Conservation (phyloP, 2,329 filamentous ascomycete genomes). For the Fulvia fulva region DNA sequence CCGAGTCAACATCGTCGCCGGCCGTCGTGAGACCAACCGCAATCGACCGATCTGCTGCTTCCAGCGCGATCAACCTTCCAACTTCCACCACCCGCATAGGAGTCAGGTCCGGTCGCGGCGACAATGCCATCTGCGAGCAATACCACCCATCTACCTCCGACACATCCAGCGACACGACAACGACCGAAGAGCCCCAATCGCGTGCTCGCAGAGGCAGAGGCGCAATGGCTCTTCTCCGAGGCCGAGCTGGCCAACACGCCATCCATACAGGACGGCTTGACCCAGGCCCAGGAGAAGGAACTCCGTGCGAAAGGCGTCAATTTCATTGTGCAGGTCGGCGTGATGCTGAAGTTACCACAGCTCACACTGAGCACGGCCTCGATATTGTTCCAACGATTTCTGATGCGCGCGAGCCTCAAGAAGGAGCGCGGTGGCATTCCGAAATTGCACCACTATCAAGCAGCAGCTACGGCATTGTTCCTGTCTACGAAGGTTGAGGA, state of each 20-base stretch:
- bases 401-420: slow-evolving; percentile 83
- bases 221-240: slow-evolving; percentile 86
- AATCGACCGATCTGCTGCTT: slow-evolving; percentile 2
- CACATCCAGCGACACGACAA: slow-evolving; percentile 40
- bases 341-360: slow-evolving; percentile 87
- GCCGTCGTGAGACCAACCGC: neutral
- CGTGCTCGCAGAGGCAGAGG: slow-evolving; percentile 53
- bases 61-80: slow-evolving; percentile 1
- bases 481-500: slow-evolving; percentile 97
- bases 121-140: slow-evolving; percentile 19
- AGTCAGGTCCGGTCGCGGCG: slow-evolving; percentile 1
- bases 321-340: slow-evolving; percentile 92
- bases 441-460: slow-evolving; percentile 80
- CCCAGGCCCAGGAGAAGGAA: slow-evolving; percentile 70
- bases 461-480: slow-evolving; percentile 86
- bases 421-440: slow-evolving; percentile 60
- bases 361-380: slow-evolving; percentile 87
- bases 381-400: slow-evolving; percentile 93
- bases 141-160: slow-evolving; percentile 29
- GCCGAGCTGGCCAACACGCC: slow-evolving; percentile 80
- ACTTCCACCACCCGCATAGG: neutral
- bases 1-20: neutral
- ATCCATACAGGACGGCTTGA: slow-evolving; percentile 77
- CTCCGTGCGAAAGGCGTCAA: slow-evolving; percentile 88
- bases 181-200: slow-evolving; percentile 37